These are phyloP conservation scores for Microsporum ferrugineum DNA, from an alignment of 2,329 filamentous ascomycete species.

Conservation along the genomic window DNA sequence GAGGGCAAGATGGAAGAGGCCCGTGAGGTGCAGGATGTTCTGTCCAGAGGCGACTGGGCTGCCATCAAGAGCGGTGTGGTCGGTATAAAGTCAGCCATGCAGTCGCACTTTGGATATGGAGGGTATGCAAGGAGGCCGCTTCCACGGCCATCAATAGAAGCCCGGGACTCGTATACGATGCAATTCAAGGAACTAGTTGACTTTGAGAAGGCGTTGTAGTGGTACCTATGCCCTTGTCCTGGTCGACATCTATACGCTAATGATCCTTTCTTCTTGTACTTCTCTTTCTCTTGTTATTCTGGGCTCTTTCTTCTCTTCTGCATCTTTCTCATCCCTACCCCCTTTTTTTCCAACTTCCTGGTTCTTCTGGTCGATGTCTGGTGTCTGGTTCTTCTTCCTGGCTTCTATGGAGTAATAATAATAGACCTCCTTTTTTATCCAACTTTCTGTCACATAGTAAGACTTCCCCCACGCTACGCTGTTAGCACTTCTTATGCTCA, in stretches of 20 bases:
- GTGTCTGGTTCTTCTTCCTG: not conserved
- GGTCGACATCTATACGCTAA: not conserved
- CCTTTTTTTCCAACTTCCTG: not conserved
- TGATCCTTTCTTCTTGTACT: not conserved
- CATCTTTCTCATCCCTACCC: not conserved
- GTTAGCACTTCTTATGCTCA: not conserved
- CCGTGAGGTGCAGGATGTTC: slow-evolving; percentile 50
- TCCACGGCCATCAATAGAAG: slow-evolving; percentile 49
- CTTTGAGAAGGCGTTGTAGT: slow-evolving; percentile 13
- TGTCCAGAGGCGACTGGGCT: slow-evolving; percentile 58
- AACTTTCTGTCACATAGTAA: not conserved
- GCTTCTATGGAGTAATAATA: not conserved
- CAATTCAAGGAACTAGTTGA: slow-evolving; percentile 56
- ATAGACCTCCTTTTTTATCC: not conserved
- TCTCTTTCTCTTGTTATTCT: not conserved
- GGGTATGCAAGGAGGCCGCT: slow-evolving; percentile 48
- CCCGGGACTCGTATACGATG: slow-evolving; percentile 92
- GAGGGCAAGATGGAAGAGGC: slow-evolving; percentile 51
- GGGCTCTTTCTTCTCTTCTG: not conserved
- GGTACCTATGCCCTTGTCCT: not conserved
- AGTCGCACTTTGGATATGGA: slow-evolving; percentile 55
- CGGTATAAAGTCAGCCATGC: slow-evolving; percentile 55
- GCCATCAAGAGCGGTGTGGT: slow-evolving; percentile 59
- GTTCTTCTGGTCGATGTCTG: not conserved
- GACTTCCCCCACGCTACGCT: not conserved